Base-by-base conservation (phyloP, 2,329 filamentous ascomycete genomes). In the Fonsecaea pedrosoi region DNA sequence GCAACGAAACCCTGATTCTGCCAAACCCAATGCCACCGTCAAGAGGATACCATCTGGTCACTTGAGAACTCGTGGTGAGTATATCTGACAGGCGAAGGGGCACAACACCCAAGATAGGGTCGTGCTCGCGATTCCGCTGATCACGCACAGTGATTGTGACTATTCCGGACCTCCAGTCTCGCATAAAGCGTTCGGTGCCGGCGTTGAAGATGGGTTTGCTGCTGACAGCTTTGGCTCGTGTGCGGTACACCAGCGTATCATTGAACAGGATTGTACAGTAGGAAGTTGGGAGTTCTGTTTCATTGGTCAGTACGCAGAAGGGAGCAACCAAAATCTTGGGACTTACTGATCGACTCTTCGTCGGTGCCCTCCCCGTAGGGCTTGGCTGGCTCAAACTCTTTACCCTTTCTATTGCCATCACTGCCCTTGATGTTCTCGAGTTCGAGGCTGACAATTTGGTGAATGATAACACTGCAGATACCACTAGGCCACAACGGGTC, bases 161-260 rank as follows among this genome's bases (percentile, higher is more conserved):
- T 65, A 97, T 91, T 54, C 87, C 86, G 18, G 92, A 95, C 70
- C 92, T 86, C 95, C 95, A 99, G 75, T 99, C 94, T 25, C 94
- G 90, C 35, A 98, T 82, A 73, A 98, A 98, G 12, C 90, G 87
- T 76, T 99, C 95, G 0, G 94, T 97, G 67, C 94, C 94, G 2
- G 95, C 94, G 73, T 98, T 97, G 85, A 97, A 98, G 70, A 98
- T 97, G 1, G 95, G 95, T 77, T 96, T 94, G 60, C 92, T 96
- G 40, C 91, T 96, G 7, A 96, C 91, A 3, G 94, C 94, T 82
- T 99, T 98, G 40, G 92, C 88, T 74, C 95, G 88, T n/a, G 94
- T 98, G 75, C 94, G 93, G 82, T 97, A 98, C 18, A 93, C 84
- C 80, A 85, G 72, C 4, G 60, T 56, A 54, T 71, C 70, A 54